These are phyloP conservation scores for Citrus unshiu DNA, from an alignment of 345 rosid genomes.

Conservation along the genomic window DNA sequence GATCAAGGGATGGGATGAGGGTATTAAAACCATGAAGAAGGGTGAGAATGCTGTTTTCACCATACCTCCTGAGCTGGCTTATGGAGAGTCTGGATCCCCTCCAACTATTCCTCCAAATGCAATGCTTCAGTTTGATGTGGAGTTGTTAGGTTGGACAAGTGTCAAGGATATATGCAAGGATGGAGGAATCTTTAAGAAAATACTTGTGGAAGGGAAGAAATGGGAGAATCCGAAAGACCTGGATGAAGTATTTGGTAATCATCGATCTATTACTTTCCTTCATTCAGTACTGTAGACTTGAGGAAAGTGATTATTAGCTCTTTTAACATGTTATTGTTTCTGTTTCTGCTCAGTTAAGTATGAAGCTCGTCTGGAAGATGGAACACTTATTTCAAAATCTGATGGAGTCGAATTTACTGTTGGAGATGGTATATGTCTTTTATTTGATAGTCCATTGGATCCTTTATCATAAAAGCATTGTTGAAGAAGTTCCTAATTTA, in stretches of 20 bases:
- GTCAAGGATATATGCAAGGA: constrained; percentile 83
- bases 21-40: constrained; percentile 95
- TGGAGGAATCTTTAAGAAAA: constrained; percentile 78
- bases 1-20: constrained; percentile 95
- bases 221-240: constrained; percentile 81
- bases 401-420: constrained; percentile 77
- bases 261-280: not conserved
- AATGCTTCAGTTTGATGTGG: constrained; percentile 80
- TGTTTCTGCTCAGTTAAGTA: constrained; percentile 51
- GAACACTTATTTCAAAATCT: constrained; percentile 52
- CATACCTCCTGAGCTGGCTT: constrained; percentile 74
- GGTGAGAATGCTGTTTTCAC: constrained; percentile 82
- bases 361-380: constrained; percentile 72
- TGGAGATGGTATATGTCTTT: constrained; percentile 51
- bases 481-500: not conserved
- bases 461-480: not conserved
- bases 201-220: constrained; percentile 63
- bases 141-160: constrained; percentile 69
- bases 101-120: constrained; percentile 87
- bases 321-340: not conserved
- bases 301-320: not conserved
- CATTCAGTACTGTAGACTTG: no score
- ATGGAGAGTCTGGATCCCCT: constrained; percentile 84
- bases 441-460: not conserved
- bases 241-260: constrained; percentile 71